phyloP scores from a whole-genome alignment of 225 moss, liverwort and hornwort species.

The Physcomitrium patens region DNA sequence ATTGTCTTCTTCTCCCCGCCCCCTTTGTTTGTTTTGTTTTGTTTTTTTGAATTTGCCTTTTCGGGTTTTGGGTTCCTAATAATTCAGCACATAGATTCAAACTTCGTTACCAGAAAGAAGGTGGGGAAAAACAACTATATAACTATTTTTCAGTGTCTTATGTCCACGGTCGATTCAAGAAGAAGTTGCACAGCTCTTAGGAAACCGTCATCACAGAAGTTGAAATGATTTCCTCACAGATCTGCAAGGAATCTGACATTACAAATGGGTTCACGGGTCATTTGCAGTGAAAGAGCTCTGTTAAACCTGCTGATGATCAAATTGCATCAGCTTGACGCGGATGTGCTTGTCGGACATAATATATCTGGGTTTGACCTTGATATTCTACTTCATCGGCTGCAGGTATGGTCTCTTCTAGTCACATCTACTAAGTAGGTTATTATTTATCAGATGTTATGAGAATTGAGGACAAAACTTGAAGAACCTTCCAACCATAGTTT shows the following conservation, averaged over 20 bases:
- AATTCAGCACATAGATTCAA: not conserved
- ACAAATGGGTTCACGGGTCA: constrained; percentile 27
- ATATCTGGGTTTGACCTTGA: constrained; percentile 99
- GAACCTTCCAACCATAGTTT: constrained; percentile 17
- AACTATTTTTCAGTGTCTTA: not conserved
- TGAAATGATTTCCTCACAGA: no score
- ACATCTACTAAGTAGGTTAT: constrained; percentile 24
- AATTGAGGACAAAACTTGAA: not conserved
- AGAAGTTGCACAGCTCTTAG: not conserved
- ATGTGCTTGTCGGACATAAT: constrained; percentile 96
- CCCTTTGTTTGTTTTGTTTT: no score
- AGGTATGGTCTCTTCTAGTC: constrained; percentile 51
- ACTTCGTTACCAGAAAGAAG: not conserved
- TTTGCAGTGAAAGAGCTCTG: constrained; percentile 91
- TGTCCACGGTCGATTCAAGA: not conserved
- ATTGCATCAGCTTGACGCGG: constrained; percentile 94
- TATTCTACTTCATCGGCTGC: constrained; percentile 92
- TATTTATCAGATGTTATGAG: not conserved
- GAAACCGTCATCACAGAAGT: not conserved
- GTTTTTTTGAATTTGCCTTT: no score
- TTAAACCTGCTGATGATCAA: constrained; percentile 92
- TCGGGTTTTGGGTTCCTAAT: not conserved
- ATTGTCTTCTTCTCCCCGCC: no score
- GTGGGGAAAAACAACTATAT: not conserved
- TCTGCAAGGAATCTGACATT: constrained; percentile 25